Percentiles rank a stretch among this genome's conserved stretches.
Evolutionary conservation across 257 asterid genomes (phyloP).

Genomic region (Solanum clarkiae): DNA sequence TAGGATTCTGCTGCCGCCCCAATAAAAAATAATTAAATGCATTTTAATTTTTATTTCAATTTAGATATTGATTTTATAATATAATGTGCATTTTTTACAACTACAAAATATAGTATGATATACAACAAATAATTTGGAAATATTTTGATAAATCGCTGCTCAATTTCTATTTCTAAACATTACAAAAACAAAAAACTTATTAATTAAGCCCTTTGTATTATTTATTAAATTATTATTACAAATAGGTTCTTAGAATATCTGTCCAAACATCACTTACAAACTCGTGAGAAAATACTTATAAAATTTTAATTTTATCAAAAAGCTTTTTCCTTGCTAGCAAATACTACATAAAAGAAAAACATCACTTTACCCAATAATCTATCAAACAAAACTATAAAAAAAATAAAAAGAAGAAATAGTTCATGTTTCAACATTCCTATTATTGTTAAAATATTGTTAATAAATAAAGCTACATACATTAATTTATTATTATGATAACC

Average conservation of each 20-base stretch:
- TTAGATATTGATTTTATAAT: background rate
- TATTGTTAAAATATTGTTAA: too few species aligned
- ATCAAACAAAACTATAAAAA: background rate
- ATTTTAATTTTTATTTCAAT: background rate
- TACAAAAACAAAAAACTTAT: too few species aligned
- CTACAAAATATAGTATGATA: background rate
- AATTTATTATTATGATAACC: background rate
- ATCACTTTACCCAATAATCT: background rate
- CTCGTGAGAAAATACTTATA: too few species aligned
- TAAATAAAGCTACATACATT: background rate
- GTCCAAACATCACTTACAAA: background rate
- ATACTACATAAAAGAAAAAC: too few species aligned
- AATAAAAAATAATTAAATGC: background rate
- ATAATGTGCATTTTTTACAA: background rate
- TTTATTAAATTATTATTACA: background rate
- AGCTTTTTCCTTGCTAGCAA: too few species aligned
- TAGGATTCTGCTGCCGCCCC: background rate
- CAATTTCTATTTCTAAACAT: background rate
- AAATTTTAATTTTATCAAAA: too few species aligned
- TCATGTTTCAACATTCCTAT: too few species aligned
- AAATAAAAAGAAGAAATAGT: too few species aligned
- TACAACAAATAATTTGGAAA: background rate
- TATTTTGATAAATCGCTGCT: too few species aligned
- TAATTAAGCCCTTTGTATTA: background rate
- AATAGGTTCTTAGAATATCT: background rate